These are phyloP conservation scores for Smittium culicis DNA, from an alignment of 371 early-diverging fungal species.

Conservation along the genomic window DNA sequence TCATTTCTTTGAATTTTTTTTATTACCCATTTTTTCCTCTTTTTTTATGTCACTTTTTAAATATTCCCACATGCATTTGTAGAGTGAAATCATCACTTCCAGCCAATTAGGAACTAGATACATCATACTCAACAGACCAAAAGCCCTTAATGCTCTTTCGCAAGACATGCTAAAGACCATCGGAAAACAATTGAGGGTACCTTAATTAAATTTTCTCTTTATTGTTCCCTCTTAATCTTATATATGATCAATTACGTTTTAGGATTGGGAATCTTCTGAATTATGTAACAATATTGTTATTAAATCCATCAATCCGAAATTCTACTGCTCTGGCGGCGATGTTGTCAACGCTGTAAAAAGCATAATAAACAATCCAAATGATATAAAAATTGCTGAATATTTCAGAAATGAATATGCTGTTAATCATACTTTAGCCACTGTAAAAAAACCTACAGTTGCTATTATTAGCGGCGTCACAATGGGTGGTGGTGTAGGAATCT, in stretches of 20 bases:
- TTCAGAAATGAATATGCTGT: slow-evolving; percentile 82
- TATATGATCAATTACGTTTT: no score
- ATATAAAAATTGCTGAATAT: slow-evolving; percentile 51
- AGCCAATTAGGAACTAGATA: slow-evolving; percentile 54
- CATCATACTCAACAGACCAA: slow-evolving; percentile 77
- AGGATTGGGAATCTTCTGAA: slow-evolving; percentile 80
- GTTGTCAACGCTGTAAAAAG: slow-evolving; percentile 46
- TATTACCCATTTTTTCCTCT: no score
- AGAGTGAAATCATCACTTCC: slow-evolving; percentile 34
- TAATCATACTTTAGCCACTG: slow-evolving; percentile 77
- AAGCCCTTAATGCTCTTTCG: slow-evolving; percentile 76
- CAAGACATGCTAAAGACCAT: slow-evolving; percentile 74
- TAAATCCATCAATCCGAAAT: slow-evolving; percentile 56
- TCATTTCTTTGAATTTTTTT: no score
- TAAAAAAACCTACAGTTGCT: slow-evolving; percentile 73
- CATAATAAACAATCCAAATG: slow-evolving; percentile 25
- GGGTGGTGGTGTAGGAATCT: slow-evolving; percentile 93
- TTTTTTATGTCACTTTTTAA: neutral
- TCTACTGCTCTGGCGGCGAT: slow-evolving; percentile 96
- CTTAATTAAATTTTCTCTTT: no score
- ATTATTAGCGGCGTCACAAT: slow-evolving; percentile 84
- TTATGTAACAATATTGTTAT: slow-evolving; percentile 75
- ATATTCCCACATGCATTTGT: neutral
- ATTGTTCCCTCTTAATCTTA: no score
- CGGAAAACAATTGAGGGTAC: slow-evolving; percentile 47